A percentile compares a stretch with the other conserved stretches of the same genome.
Conservation (phyloP, 768 basidiomycete genomes). For the Galerina marginata region DNA sequence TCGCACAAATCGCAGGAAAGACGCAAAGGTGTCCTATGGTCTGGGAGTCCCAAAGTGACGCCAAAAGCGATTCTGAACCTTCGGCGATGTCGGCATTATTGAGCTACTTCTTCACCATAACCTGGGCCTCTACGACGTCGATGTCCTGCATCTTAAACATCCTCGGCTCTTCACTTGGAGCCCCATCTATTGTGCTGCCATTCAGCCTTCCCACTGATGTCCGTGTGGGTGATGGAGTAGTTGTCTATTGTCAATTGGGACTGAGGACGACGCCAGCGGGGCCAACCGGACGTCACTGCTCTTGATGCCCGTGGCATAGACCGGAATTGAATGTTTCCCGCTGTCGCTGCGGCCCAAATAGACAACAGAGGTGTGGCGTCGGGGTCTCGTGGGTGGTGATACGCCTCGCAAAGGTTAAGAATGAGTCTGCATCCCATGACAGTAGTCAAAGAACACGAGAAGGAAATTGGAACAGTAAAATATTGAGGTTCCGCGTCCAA, state of each 20-base stretch:
- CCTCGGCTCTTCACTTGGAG: neutral
- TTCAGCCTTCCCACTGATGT: too few species aligned
- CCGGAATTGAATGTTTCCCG: conserved; percentile 13
- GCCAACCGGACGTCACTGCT: neutral
- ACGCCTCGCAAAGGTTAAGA: conserved; percentile 35
- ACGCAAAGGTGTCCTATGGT: too few species aligned
- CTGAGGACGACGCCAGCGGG: neutral
- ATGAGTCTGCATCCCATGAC: conserved; percentile 34
- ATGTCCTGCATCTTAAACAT: too few species aligned
- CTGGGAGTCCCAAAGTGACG: too few species aligned
- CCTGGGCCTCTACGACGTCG: too few species aligned
- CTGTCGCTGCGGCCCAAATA: conserved; percentile 20
- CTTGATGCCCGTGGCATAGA: neutral
- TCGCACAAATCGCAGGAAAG: too few species aligned
- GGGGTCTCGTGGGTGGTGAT: conserved; percentile 21
- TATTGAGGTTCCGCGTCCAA: conserved; percentile 25
- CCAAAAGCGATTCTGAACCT: too few species aligned
- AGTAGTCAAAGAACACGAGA: conserved; percentile 29
- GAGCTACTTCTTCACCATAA: too few species aligned
- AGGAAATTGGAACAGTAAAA: conserved; percentile 29
- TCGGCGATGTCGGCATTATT: too few species aligned
- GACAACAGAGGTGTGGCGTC: conserved; percentile 8
- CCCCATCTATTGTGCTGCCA: too few species aligned
- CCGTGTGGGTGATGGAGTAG: neutral
- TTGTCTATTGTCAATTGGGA: neutral